Evolutionary conservation across 2,329 filamentous ascomycete genomes (phyloP), one percentile per base, ranked within the genome.

Genomic region (Akanthomyces dipterigenus): DNA sequence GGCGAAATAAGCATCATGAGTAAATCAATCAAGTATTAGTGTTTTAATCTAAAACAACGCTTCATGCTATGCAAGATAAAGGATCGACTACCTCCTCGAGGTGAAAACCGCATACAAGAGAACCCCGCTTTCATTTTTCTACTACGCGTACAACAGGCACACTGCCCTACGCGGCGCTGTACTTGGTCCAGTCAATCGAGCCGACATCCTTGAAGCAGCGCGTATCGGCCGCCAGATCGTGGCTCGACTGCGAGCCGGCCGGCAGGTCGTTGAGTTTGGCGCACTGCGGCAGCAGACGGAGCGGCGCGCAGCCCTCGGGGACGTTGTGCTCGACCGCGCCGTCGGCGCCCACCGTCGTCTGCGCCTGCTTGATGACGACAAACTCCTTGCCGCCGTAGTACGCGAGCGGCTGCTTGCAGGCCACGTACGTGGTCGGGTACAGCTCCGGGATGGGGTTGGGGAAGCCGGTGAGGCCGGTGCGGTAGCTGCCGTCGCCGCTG

Each of bases 141-240:
- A 20, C 11, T 12, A 34, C 7, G 11, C n/a, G 14, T 5, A 22
- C 9, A 12, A 45, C 20, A 12, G n/a, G n/a, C n/a, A 24, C 5
- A 22, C 11, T 5, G 1, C 24, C 46, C 14, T 16, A 5, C 8
- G 22, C 51, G 9, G 46, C 36, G 38, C 51, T 48, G 26, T 59
- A 60, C 48, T 60, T 53, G 20, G 57, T 67, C 75, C 75, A 78
- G 60, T 76, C 67, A 59, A 76, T 75, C 6, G 66, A 63, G n/a
- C 67, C 66, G 9, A 78, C 76, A 63, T 78, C 70, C 4, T 68
- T 65, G 65, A 78, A 79, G 66, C 80, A 82, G 46, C 68, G 67
- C 1, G 73, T 72, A 4, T 65, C 63, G 14, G 71, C 68, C 0
- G 73, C 75, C 65, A 72, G 76, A 31, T 76, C 67, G 64, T 82